These are phyloP conservation scores for Trichoderma sp. DNA, from an alignment of 2,329 filamentous ascomycete species.

Conservation along the genomic window DNA sequence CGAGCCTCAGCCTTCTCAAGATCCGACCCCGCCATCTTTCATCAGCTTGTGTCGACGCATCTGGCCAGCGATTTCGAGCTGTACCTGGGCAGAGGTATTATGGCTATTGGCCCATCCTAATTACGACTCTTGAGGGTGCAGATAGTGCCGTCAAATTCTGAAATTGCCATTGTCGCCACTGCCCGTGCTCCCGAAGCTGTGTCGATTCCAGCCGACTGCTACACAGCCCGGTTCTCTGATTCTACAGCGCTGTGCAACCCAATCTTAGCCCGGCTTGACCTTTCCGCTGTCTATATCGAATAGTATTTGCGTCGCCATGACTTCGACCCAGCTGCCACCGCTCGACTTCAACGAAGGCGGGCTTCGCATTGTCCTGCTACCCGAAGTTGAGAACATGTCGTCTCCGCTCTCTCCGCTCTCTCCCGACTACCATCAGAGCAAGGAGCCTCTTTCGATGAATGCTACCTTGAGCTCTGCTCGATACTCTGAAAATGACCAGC, in stretches of 20 bases:
- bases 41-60: not conserved
- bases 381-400: slow-evolving; percentile 26
- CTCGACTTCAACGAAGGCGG: slow-evolving; percentile 38
- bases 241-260: not conserved
- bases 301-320: slow-evolving; percentile 33
- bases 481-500: slow-evolving; percentile 13
- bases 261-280: not conserved
- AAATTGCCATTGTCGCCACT: not conserved
- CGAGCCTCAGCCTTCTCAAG: not conserved
- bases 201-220: not conserved
- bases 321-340: slow-evolving; percentile 38
- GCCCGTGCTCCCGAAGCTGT: not conserved
- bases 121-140: slow-evolving; percentile 3
- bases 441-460: not conserved
- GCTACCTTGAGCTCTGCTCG: slow-evolving; percentile 24
- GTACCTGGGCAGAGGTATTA: slow-evolving; percentile 10
- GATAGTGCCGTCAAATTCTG: slow-evolving; percentile 9
- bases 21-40: slow-evolving; percentile 2
- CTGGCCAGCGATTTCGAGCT: not conserved
- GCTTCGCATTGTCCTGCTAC: slow-evolving; percentile 40
- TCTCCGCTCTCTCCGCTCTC: slow-evolving; percentile 22
- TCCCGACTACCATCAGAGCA: slow-evolving; percentile 10
- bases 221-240: not conserved
- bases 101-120: slow-evolving; percentile 25
- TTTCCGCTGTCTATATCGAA: not conserved